A percentile compares a stretch with the other conserved stretches of the same genome.
These are phyloP conservation scores for Sarocladiaceae sp. DNA, from an alignment of 2,329 filamentous ascomycete species.

Conservation along the genomic window DNA sequence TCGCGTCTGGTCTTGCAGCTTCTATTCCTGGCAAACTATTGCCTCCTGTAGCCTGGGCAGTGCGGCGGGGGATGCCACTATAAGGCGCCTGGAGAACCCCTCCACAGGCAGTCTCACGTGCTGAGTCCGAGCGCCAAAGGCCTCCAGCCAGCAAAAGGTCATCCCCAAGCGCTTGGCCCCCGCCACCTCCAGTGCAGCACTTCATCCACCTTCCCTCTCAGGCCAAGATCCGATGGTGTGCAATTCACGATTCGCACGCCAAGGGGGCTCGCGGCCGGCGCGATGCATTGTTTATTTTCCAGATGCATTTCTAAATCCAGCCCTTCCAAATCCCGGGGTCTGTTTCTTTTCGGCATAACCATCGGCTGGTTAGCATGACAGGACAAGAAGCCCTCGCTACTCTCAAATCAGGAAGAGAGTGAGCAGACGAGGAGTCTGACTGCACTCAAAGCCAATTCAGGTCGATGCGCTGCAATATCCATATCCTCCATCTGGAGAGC, in stretches of 20 bases:
- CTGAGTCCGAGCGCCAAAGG: no score
- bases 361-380: no score
- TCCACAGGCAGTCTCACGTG: no score
- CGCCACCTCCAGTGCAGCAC: neutral
- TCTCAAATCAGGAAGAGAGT: neutral
- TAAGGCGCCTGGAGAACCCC: no score
- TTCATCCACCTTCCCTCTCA: constrained; percentile 1
- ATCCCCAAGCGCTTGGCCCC: neutral
- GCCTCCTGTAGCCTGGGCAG: no score
- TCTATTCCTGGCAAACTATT: no score
- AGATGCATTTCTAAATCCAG: neutral
- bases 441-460: neutral
- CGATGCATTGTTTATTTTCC: neutral
- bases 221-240: constrained; percentile 1
- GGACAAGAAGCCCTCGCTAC: no score
- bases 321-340: neutral
- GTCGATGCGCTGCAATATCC: neutral
- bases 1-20: no score
- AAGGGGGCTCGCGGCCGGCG: neutral
- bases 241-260: neutral
- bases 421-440: neutral
- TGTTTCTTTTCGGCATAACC: no score
- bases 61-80: no score
- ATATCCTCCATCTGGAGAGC: neutral
- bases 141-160: no score